phyloP scores from a whole-genome alignment of 2,329 filamentous ascomycete genomes.

The Plenodomus lindquistii region DNA sequence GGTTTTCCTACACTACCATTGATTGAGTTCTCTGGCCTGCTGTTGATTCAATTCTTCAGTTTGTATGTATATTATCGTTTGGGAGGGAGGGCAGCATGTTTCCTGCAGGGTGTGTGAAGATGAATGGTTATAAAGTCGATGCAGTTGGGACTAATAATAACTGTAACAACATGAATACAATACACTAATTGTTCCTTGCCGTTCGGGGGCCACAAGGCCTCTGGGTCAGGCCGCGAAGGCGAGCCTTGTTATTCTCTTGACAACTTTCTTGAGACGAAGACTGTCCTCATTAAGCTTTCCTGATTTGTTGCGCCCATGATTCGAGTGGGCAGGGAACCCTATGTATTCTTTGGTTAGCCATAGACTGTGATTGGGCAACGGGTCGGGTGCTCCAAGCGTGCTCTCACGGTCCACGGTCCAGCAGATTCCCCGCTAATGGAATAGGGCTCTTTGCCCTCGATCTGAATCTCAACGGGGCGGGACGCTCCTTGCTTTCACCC shows the following conservation, averaged over 20 bases:
- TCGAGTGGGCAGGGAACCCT: constrained; percentile 4
- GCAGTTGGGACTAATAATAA: too few relatives aligned
- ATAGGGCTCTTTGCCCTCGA: constrained; percentile 10
- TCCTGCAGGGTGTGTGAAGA: too few relatives aligned
- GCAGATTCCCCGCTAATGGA: constrained; percentile 17
- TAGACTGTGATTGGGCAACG: too few relatives aligned
- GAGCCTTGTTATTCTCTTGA: constrained; percentile 33
- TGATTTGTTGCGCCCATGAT: too few relatives aligned
- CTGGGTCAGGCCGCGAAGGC: constrained; percentile 42
- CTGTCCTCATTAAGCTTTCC: constrained; percentile 38
- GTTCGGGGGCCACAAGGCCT: constrained; percentile 48
- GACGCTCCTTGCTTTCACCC: constrained; percentile 15
- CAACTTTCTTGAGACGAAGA: constrained; percentile 44
- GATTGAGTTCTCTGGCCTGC: too few relatives aligned
- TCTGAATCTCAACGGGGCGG: constrained; percentile 11
- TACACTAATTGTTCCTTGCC: too few relatives aligned
- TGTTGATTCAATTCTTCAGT: too few relatives aligned
- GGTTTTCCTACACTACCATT: too few relatives aligned
- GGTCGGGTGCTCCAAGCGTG: constrained; percentile 1
- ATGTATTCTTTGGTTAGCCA: constrained; percentile 7
- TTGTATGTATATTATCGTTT: too few relatives aligned
- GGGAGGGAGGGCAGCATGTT: too few relatives aligned
- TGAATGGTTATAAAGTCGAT: too few relatives aligned
- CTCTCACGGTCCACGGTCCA: constrained; percentile 3
- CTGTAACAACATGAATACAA: too few relatives aligned